A percentile compares a stretch with the other conserved stretches of the same genome.
These are phyloP conservation scores for Coffea humblotiana DNA, from an alignment of 305 asterid species.

Conservation along the genomic window DNA sequence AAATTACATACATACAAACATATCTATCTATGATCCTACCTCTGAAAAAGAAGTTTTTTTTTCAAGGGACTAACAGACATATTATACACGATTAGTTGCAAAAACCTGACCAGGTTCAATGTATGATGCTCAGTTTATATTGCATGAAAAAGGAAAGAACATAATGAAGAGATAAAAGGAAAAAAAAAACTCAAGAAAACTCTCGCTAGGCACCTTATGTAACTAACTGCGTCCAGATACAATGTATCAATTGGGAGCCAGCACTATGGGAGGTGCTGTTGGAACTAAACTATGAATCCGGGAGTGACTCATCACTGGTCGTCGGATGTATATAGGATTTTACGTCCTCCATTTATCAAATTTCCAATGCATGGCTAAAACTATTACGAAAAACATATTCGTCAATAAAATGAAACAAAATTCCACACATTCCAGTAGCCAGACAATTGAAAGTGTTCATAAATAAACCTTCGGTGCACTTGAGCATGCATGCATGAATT, in stretches of 20 bases:
- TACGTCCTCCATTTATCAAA: neutral
- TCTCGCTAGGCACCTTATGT: neutral
- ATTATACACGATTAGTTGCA: no score
- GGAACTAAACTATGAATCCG: neutral
- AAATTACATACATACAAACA: no score
- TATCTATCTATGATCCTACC: no score
- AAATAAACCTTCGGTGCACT: neutral
- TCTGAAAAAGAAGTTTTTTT: no score
- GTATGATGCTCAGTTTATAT: neutral
- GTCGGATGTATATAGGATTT: neutral
- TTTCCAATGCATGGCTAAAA: no score
- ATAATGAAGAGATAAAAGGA: neutral
- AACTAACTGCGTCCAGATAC: neutral
- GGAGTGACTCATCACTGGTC: neutral
- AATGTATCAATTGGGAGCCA: neutral
- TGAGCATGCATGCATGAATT: neutral
- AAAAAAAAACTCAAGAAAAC: neutral
- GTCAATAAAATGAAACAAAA: no score
- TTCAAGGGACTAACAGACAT: no score
- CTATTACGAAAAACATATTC: no score
- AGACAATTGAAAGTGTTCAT: no score
- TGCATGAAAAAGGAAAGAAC: neutral
- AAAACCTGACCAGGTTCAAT: neutral
- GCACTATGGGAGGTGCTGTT: neutral
- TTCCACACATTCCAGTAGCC: no score